These are phyloP conservation scores for Achaetomiella virescens DNA, from an alignment of 495 filamentous ascomycete species.

Conservation along the genomic window DNA sequence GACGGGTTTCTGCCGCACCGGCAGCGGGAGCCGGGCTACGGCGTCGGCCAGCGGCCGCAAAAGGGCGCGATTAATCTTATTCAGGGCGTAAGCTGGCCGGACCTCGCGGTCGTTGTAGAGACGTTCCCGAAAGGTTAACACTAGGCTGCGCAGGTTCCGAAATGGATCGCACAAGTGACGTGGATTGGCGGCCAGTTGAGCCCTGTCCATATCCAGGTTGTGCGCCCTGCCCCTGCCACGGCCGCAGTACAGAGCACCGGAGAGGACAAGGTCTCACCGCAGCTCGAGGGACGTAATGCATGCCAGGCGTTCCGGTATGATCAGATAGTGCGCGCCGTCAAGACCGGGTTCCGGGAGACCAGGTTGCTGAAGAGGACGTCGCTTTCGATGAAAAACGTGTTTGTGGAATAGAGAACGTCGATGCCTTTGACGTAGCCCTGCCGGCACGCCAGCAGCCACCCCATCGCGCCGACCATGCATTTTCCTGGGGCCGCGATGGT, in stretches of 20 bases:
- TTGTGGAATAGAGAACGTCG: background rate
- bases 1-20: background rate
- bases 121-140: background rate
- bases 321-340: background rate
- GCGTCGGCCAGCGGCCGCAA: background rate
- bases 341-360: background rate
- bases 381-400: background rate
- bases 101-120: background rate
- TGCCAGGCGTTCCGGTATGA: background rate
- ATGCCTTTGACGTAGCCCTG: background rate
- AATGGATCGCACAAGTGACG: background rate
- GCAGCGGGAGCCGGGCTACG: background rate
- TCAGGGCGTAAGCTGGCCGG: background rate
- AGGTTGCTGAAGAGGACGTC: background rate
- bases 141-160: background rate
- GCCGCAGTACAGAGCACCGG: background rate
- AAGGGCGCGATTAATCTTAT: background rate
- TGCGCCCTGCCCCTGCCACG: background rate
- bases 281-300: background rate
- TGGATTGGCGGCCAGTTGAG: background rate
- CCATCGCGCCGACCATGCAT: background rate
- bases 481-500: background rate
- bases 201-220: background rate
- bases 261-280: background rate
- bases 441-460: background rate